Conservation (phyloP, 495 filamentous ascomycete species). For the Neurospora cerealis region DNA sequence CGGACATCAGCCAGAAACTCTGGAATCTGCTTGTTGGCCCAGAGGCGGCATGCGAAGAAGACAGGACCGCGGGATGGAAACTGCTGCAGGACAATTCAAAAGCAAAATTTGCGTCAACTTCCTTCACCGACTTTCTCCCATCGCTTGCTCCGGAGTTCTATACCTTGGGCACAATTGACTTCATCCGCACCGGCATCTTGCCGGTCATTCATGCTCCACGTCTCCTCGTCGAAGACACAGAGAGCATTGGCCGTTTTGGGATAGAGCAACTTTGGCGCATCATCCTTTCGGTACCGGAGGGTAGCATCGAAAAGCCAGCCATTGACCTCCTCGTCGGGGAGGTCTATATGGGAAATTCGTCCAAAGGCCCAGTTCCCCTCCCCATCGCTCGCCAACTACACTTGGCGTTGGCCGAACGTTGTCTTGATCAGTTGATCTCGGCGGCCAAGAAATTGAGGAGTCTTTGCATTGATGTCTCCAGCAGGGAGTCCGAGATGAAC, state of each 20-base stretch:
- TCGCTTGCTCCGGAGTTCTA: constrained; percentile 52
- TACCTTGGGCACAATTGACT: constrained; percentile 55
- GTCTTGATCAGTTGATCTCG: constrained; percentile 60
- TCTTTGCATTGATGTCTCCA: constrained; percentile 29
- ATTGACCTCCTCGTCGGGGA: constrained; percentile 57
- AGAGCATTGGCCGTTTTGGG: constrained; percentile 39
- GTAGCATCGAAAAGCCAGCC: constrained; percentile 57
- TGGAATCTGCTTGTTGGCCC: constrained; percentile 61
- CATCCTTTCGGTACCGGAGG: constrained; percentile 58
- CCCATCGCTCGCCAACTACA: constrained; percentile 53
- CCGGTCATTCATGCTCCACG: constrained; percentile 5
- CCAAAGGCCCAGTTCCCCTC: constrained; percentile 32
- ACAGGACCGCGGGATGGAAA: constrained; percentile 27
- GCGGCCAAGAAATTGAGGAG: constrained; percentile 54
- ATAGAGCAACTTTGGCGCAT: constrained; percentile 79
- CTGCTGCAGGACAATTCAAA: constrained; percentile 56
- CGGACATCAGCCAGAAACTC: constrained; percentile 49
- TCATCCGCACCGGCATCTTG: constrained; percentile 43
- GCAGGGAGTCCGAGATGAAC: constrained; percentile 25
- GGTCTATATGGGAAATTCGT: constrained; percentile 54
- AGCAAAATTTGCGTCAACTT: constrained; percentile 53
- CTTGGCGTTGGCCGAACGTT: constrained; percentile 65
- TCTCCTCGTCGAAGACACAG: constrained; percentile 24
- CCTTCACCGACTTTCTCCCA: constrained; percentile 58
- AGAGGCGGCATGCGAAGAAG: constrained; percentile 41